Evolutionary conservation across 164 flowering plant species (phyloP).

Genomic region (Paratinospora sagittata): DNA sequence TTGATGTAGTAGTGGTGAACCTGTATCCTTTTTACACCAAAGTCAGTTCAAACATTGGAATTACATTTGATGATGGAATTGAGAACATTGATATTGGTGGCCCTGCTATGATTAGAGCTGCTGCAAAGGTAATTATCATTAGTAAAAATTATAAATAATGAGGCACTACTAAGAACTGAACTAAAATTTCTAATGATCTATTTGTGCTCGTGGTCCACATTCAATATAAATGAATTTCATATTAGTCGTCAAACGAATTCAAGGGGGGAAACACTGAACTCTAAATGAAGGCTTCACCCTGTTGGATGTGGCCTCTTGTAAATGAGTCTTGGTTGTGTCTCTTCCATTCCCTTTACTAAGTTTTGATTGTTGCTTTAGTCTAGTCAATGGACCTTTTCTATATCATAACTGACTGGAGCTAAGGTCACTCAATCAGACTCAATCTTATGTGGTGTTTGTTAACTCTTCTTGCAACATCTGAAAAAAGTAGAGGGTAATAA

Average conservation of each 20-base stretch:
- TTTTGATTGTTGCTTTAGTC: no score
- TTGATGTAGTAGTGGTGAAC: conserved; percentile 93
- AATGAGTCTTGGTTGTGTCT: no score
- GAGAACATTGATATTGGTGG: conserved; percentile 99
- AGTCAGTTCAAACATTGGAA: conserved; percentile 64
- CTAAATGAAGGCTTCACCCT: neutral
- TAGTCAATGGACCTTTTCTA: no score
- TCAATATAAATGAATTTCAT: neutral
- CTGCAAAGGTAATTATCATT: conserved; percentile 68
- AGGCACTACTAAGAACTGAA: neutral
- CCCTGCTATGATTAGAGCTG: conserved; percentile 99
- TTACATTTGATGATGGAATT: conserved; percentile 84
- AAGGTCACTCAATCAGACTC: no score
- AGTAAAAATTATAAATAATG: neutral
- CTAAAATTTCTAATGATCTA: neutral
- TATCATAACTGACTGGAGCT: no score
- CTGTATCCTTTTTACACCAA: conserved; percentile 86
- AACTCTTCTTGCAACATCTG: no score
- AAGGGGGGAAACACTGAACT: neutral
- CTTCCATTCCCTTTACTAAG: no score
- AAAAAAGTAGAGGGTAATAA: no score
- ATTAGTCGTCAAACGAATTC: neutral
- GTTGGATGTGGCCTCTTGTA: no score
- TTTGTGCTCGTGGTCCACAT: neutral
- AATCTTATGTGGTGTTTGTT: no score